Conservation (phyloP, 306 rosid genomes). For the Glycyrrhiza uralensis region DNA sequence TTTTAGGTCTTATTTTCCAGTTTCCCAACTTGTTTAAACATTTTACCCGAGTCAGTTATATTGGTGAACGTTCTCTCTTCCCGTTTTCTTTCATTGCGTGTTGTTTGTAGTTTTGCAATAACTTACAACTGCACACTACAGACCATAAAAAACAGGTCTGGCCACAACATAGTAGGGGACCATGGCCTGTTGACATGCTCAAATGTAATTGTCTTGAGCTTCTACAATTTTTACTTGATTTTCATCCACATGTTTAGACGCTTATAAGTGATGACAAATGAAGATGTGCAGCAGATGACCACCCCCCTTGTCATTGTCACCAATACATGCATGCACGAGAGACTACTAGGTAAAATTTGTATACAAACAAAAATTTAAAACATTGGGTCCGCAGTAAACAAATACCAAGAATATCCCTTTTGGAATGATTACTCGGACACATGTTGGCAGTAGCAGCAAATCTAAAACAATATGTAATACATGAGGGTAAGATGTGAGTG, state of each 20-base stretch:
- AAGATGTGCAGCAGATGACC: slow-evolving; percentile 20
- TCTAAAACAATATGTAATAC: neutral
- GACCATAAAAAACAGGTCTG: slow-evolving; percentile 27
- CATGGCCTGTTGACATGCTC: slow-evolving; percentile 31
- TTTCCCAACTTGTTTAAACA: slow-evolving; percentile 26
- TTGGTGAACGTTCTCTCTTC: neutral
- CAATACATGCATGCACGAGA: slow-evolving; percentile 3
- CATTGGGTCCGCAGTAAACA: neutral
- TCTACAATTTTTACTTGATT: slow-evolving; percentile 19
- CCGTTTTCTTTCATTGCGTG: slow-evolving; percentile 31
- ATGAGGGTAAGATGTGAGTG: neutral
- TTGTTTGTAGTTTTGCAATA: slow-evolving; percentile 14
- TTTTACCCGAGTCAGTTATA: slow-evolving; percentile 29
- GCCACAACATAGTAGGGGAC: slow-evolving; percentile 35
- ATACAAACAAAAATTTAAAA: slow-evolving; percentile 12
- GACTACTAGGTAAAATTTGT: neutral
- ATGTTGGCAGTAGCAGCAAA: slow-evolving; percentile 2
- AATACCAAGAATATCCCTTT: slow-evolving; percentile 8
- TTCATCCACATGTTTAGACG: slow-evolving; percentile 37
- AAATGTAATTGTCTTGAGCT: slow-evolving; percentile 23
- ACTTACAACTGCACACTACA: slow-evolving; percentile 22
- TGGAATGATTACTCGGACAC: neutral
- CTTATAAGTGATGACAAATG: neutral
- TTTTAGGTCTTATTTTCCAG: slow-evolving; percentile 14
- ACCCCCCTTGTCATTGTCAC: slow-evolving; percentile 5